These are phyloP conservation scores for Diplodia intermedia DNA, from an alignment of 2,329 filamentous ascomycete genomes.

Conservation along the genomic window DNA sequence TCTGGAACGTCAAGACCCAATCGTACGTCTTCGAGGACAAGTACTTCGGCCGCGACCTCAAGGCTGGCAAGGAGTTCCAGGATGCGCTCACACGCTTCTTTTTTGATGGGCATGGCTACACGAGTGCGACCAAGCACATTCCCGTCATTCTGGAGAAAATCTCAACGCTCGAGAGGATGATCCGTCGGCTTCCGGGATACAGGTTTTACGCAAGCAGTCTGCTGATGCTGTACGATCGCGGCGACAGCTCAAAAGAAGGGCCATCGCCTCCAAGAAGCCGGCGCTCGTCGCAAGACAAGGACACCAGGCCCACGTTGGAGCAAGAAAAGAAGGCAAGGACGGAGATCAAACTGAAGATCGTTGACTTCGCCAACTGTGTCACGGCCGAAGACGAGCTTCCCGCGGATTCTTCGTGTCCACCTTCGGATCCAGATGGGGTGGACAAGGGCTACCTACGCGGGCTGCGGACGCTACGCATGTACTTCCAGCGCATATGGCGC, in stretches of 20 bases:
- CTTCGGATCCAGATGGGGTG: constrained; percentile 77
- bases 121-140: constrained; percentile 84
- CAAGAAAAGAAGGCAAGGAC: constrained; percentile 39
- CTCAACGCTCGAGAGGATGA: constrained; percentile 80
- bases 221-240: constrained; percentile 96
- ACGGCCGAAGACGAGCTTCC: constrained; percentile 77
- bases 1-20: constrained; percentile 86
- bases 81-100: constrained; percentile 87
- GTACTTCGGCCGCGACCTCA: constrained; percentile 89
- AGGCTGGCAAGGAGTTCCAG: constrained; percentile 87
- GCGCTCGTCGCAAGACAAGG: constrained; percentile 39
- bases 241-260: constrained; percentile 58
- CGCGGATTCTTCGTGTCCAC: constrained; percentile 73
- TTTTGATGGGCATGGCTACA: constrained; percentile 83
- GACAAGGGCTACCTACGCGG: constrained; percentile 91
- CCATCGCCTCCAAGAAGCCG: constrained; percentile 34
- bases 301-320: constrained; percentile 34
- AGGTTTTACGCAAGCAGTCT: constrained; percentile 95
- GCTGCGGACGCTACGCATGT: constrained; percentile 76
- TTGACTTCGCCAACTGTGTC: constrained; percentile 97
- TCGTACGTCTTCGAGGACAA: constrained; percentile 97
- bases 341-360: constrained; percentile 90
- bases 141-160: constrained; percentile 87
- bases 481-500: constrained; percentile 85
- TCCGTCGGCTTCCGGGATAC: constrained; percentile 79